Percentiles rank a stretch among this genome's conserved stretches.
These are phyloP conservation scores for Royoungia palumana DNA, from an alignment of 768 basidiomycete genomes.

Conservation along the genomic window DNA sequence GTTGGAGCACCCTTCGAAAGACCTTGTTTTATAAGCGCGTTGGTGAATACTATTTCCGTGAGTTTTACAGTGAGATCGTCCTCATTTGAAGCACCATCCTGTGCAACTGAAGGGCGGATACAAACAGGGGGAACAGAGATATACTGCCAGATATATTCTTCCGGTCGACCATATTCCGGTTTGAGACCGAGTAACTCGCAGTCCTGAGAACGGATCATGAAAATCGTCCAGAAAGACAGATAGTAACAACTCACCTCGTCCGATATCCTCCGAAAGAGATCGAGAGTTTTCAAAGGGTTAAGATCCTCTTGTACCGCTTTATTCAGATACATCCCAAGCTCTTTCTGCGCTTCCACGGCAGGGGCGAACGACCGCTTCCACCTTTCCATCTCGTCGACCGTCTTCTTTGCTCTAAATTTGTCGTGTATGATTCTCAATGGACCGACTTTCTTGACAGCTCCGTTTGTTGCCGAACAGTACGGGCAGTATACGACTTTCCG, in stretches of 20 bases:
- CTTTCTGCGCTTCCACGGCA: slow-evolving; percentile 84
- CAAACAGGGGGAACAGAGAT: slow-evolving; percentile 97
- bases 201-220: slow-evolving; percentile 52
- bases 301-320: slow-evolving; percentile 91
- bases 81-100: slow-evolving; percentile 97
- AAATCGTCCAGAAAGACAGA: not conserved
- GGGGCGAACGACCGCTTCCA: slow-evolving; percentile 80
- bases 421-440: slow-evolving; percentile 96
- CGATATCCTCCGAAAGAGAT: slow-evolving; percentile 88
- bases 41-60: slow-evolving; percentile 93
- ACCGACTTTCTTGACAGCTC: slow-evolving; percentile 93
- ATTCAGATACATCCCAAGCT: slow-evolving; percentile 77
- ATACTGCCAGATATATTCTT: slow-evolving; percentile 99
- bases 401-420: slow-evolving; percentile 94
- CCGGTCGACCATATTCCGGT: slow-evolving; percentile 86
- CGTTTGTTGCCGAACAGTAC: slow-evolving; percentile 90
- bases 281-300: slow-evolving; percentile 90
- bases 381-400: slow-evolving; percentile 81
- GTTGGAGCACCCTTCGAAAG: slow-evolving; percentile 85
- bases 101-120: slow-evolving; percentile 94
- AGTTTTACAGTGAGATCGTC: slow-evolving; percentile 98
- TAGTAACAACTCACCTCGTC: slow-evolving; percentile 60
- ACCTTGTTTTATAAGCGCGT: slow-evolving; percentile 88
- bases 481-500: slow-evolving; percentile 92
- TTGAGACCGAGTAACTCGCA: slow-evolving; percentile 91